Base-by-base conservation (phyloP, 352 stramenopile genomes). In the Globisporangium parvum region DNA sequence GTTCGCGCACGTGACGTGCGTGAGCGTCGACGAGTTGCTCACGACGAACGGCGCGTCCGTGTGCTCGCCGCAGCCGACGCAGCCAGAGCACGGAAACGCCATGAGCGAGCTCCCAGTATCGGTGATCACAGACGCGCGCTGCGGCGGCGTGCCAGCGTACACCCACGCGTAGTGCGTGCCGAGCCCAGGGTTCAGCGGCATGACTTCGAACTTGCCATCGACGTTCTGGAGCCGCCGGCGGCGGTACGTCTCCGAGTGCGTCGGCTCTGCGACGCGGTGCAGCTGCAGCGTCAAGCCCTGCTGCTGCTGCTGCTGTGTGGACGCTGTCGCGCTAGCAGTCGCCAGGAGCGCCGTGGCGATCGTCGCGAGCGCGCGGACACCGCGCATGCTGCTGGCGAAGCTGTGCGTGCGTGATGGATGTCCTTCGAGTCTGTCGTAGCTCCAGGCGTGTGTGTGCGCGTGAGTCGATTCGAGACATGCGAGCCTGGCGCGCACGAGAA, bases 131-230 rank as follows among this genome's bases (percentile, higher is more conserved):
- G 82, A 92, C 33, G 81, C 79, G 60, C 85, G 68, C 59, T 95
- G 85, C 4, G 85, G 82, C 3, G 85, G 85, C 9, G 79, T 88
- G 21, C 85, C 85, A 20, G 70, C 79, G 63, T 93, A 93, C 17
- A 92, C 73, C 82, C 80, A 91, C 21, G 85, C 83, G 49, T 92
- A 95, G 57, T 95, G 85, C 20, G 85, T 95, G 3, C 85, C 89
- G 47, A 89, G 71, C 47, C 80, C 82, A 2, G 80, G 63, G 52
- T 88, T 77, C 24, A 92, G 58, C 45, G 82, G 82, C 23, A 92
- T 70, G 33, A 74, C 52, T 53, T 90, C 73, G 28, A 81, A 66
- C n/a, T 66, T 58, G 17, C 72, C 62, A n/a, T 78, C 61, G 21
- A 40, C 63, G 11, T 56, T 51, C 44, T 66, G 63, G 24, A 47